These are phyloP conservation scores for Staphylotrichum tortipilum DNA, from an alignment of 495 filamentous ascomycete genomes.

Conservation along the genomic window DNA sequence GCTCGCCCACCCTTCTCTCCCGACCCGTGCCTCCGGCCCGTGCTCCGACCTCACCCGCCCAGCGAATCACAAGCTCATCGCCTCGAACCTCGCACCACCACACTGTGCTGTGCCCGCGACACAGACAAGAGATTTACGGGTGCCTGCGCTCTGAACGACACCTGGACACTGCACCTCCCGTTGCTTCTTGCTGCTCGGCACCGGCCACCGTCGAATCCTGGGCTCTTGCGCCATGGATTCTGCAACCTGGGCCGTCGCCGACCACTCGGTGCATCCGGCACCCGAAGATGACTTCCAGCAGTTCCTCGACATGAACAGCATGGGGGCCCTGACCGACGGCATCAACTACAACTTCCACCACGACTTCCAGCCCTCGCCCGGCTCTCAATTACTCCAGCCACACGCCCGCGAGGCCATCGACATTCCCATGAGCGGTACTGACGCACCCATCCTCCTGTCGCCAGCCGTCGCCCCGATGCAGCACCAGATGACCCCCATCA, in stretches of 20 bases:
- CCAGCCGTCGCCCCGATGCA: slow-evolving; percentile 31
- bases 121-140: no score
- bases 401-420: slow-evolving; percentile 37
- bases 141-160: no score
- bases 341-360: slow-evolving; percentile 45
- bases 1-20: no score
- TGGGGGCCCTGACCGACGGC: slow-evolving; percentile 36
- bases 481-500: slow-evolving; percentile 40
- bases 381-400: slow-evolving; percentile 29
- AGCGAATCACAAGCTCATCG: no score
- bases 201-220: neutral
- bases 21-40: neutral
- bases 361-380: slow-evolving; percentile 33
- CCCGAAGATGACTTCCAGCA: slow-evolving; percentile 48
- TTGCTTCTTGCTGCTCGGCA: no score
- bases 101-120: no score
- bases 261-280: slow-evolving; percentile 36
- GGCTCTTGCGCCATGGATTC: slow-evolving; percentile 39
- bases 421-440: slow-evolving; percentile 42
- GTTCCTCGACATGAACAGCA: slow-evolving; percentile 45
- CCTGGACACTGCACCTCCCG: no score
- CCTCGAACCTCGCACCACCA: no score
- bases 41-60: neutral
- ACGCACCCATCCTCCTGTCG: slow-evolving; percentile 33
- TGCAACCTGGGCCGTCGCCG: slow-evolving; percentile 39